phyloP scores from a whole-genome alignment of 805 yeast genomes.

The Spathaspora boniae region DNA sequence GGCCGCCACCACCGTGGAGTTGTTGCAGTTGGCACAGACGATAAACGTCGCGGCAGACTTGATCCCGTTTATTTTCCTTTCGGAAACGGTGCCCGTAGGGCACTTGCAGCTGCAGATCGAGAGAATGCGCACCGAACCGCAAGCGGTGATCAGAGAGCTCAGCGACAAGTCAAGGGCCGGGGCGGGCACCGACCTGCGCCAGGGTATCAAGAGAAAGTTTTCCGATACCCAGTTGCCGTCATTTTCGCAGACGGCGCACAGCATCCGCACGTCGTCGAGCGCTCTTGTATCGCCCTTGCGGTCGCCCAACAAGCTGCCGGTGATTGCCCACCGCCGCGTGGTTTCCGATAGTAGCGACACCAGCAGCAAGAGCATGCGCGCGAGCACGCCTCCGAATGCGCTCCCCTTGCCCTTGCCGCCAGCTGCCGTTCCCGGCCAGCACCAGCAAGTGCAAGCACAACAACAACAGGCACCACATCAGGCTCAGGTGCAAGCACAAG shows the following conservation, averaged over 20 bases:
- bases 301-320: conserved; percentile 31
- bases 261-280: conserved; percentile 15
- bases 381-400: conserved; percentile 11
- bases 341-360: conserved; percentile 23
- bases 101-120: conserved; percentile 16
- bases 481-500: conserved; percentile 3
- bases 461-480: conserved; percentile 4
- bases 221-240: conserved; percentile 25
- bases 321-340: conserved; percentile 17
- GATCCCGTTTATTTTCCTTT: conserved; percentile 32
- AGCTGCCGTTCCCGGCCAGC: neutral
- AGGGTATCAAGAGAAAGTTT: conserved; percentile 17
- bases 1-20: conserved; percentile 30
- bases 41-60: conserved; percentile 33
- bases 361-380: conserved; percentile 4
- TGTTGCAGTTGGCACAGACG: conserved; percentile 29
- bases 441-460: no score
- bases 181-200: neutral
- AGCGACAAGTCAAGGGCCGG: conserved; percentile 4
- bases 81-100: conserved; percentile 9
- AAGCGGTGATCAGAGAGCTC: conserved; percentile 12
- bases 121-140: conserved; percentile 14
- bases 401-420: conserved; percentile 11
- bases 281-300: conserved; percentile 24
- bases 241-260: conserved; percentile 20